Base-by-base conservation (phyloP, 106 monocot genomes). In the Apostasia ramifera region DNA sequence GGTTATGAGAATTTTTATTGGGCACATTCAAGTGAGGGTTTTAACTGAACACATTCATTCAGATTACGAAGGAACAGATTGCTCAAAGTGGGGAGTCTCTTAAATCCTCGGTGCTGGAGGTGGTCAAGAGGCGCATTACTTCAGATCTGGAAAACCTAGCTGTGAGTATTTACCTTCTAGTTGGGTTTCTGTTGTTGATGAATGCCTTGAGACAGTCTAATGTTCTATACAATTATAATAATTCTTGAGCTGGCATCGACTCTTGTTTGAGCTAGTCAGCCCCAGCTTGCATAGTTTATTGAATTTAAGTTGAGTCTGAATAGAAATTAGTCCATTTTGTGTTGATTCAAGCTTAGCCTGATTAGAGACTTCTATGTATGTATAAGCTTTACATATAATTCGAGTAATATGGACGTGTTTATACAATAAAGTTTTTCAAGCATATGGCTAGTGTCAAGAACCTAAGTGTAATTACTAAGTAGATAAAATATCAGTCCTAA, bases 91-190 rank as follows among this genome's bases (percentile, higher is more conserved):
- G 60, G 54, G 73, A 79, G 60, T 47, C 56, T 61, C 43, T 61
- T 57, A 74, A 55, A 61, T 37, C 70, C 70, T 69, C 81, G 47
- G 38, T 83, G 2, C 38, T 84, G 8, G 91, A 86, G 54, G 72
- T 63, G 50, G 75, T 88, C 37, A 91, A 68, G 63, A 79, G 66
- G 73, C 67, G 44, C 2, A 56, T 88, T 38, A 63, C 71, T 61
- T 77, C 84, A 37, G 91, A 95, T 79, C 73, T 95, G 71, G 81
- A 88, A 61, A 83, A 76, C 66, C 67, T 78, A 57, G 70, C 75
- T 6, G 91, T 95, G 55, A 84, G 91, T 88, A 40, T 69, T 59
- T 38, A 41, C n/a, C 4, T 45, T 41, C 0, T 53, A 53, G 50
- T 40, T 67, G 49, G 51, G 26, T 50, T 5, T 66, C n/a, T 37